A percentile compares a stretch with the other conserved stretches of the same genome.
Conservation (phyloP, 305 asterid species). For the Solanum aculeatissimum region DNA sequence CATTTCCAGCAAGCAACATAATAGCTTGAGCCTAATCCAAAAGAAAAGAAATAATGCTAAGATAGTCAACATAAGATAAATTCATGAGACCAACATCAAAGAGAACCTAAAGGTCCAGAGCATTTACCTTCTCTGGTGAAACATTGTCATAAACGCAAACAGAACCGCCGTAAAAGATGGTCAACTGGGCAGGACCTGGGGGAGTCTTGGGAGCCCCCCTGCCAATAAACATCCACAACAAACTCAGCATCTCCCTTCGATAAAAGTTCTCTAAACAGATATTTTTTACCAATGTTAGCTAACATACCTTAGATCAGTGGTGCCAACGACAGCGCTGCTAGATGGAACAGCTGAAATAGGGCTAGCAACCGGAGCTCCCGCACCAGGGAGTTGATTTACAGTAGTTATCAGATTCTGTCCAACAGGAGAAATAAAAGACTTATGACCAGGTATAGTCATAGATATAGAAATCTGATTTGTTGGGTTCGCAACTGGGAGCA, state of each 20-base stretch:
- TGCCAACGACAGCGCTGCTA: slow-evolving; percentile 39
- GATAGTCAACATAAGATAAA: neutral
- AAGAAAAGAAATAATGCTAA: neutral
- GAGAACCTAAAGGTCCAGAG: neutral
- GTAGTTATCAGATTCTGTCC: slow-evolving; percentile 27
- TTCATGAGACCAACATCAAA: neutral
- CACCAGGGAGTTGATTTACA: slow-evolving; percentile 18
- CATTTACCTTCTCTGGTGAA: slow-evolving; percentile 62
- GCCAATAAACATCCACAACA: neutral
- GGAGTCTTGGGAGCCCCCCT: slow-evolving; percentile 37
- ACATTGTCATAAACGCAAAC: slow-evolving; percentile 65
- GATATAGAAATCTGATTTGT: slow-evolving; percentile 17
- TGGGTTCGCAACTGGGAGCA: slow-evolving; percentile 13
- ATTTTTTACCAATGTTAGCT: neutral
- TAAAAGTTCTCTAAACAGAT: neutral
- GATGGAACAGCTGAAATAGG: slow-evolving; percentile 19
- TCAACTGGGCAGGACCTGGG: slow-evolving; percentile 55
- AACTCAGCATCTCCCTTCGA: neutral
- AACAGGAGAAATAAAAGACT: slow-evolving; percentile 21
- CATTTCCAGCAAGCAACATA: slow-evolving; percentile 79
- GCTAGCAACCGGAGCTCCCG: slow-evolving; percentile 14
- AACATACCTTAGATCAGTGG: slow-evolving; percentile 52
- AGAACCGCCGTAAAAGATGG: slow-evolving; percentile 71
- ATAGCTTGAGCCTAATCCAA: slow-evolving; percentile 71
- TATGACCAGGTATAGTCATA: slow-evolving; percentile 14